Evolutionary conservation across 169 alveolate species (phyloP).

Genomic region (Eimeria zaria): DNA sequence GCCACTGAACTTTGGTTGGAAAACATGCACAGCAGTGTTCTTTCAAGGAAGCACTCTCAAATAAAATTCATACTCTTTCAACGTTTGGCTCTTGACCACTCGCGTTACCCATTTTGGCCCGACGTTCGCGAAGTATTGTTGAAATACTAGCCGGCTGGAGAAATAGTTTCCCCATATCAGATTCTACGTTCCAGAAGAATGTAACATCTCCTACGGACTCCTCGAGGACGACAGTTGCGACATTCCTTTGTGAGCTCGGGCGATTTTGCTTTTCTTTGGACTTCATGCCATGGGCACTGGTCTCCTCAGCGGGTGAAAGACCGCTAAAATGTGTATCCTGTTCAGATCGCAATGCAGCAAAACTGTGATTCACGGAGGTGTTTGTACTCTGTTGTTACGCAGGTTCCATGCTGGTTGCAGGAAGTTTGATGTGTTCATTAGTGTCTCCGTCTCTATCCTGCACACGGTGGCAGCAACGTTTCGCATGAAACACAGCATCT

Average conservation of each 20-base stretch:
- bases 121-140: slow-evolving; percentile 36
- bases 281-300: background rate
- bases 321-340: background rate
- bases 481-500: background rate
- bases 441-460: background rate
- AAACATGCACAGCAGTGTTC: background rate
- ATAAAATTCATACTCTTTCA: background rate
- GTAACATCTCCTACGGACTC: slow-evolving; percentile 54
- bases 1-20: background rate
- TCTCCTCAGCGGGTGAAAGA: background rate
- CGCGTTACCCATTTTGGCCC: background rate
- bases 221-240: slow-evolving; percentile 56
- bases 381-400: background rate
- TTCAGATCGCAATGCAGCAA: background rate
- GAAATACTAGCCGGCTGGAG: slow-evolving; percentile 47
- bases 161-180: slow-evolving; percentile 26
- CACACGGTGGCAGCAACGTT: background rate
- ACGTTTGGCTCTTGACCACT: background rate
- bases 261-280: background rate
- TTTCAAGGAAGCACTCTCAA: background rate
- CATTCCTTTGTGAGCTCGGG: background rate
- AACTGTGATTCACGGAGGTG: background rate
- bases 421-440: background rate
- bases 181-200: slow-evolving; percentile 57
- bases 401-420: background rate